Conservation (phyloP, 2,329 filamentous ascomycete species). For the Pseudogymnoascus sp. region DNA sequence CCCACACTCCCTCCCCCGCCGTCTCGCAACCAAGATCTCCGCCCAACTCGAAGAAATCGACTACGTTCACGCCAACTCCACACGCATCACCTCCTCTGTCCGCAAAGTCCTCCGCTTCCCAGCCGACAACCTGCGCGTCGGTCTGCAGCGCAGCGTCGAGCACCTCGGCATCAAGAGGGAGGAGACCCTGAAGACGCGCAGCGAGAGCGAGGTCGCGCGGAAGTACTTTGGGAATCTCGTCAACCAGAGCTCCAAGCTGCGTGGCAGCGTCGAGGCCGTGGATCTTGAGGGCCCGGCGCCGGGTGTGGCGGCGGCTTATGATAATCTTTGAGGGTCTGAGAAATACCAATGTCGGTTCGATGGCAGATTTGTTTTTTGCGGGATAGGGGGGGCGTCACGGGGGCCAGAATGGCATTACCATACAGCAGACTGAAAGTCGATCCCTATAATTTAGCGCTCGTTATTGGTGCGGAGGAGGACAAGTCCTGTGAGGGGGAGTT, state of each 20-base stretch:
- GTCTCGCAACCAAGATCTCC: constrained; percentile 77
- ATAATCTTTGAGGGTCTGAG: constrained; percentile 18
- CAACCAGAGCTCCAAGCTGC: constrained; percentile 50
- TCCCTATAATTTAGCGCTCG: constrained; percentile 4
- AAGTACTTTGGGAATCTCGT: constrained; percentile 89
- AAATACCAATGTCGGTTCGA: neutral
- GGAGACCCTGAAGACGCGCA: constrained; percentile 72
- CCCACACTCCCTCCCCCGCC: constrained; percentile 77
- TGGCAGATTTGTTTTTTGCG: neutral
- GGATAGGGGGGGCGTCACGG: neutral
- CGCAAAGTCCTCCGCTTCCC: constrained; percentile 84
- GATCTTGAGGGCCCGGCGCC: constrained; percentile 29
- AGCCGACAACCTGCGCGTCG: constrained; percentile 75
- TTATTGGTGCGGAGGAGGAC: neutral
- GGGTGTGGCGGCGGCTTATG: constrained; percentile 27
- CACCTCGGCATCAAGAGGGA: constrained; percentile 70
- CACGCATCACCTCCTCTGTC: constrained; percentile 75
- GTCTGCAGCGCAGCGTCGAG: constrained; percentile 77
- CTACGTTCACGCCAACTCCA: constrained; percentile 84
- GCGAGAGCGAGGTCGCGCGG: constrained; percentile 75
- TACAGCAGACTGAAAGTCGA: neutral
- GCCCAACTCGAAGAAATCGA: constrained; percentile 73
- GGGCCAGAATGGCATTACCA: neutral
- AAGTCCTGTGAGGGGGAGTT: neutral
- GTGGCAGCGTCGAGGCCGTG: constrained; percentile 29